Conservation (phyloP, 1,284 basidiomycete genomes). For the Boletus austroedulis region DNA sequence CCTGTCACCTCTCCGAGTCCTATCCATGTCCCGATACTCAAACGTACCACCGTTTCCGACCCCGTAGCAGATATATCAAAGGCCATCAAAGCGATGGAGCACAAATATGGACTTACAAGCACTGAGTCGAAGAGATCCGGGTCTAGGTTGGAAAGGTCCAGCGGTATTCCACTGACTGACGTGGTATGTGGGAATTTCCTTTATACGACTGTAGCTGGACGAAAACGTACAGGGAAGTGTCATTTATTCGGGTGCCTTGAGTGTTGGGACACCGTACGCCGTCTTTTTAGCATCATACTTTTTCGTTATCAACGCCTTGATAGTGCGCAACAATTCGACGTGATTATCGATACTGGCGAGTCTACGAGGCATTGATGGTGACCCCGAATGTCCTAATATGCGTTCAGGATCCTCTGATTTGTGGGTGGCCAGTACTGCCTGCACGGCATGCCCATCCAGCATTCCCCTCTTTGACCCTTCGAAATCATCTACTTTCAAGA, state of each 20-base stretch:
- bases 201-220: not conserved
- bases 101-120: constrained; percentile 21
- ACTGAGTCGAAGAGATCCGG: constrained; percentile 7
- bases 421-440: constrained; percentile 62
- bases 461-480: constrained; percentile 45
- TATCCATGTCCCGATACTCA: constrained; percentile 27
- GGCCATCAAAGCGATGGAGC: constrained; percentile 14
- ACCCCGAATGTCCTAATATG: not conserved
- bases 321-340: constrained; percentile 38
- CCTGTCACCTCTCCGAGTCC: constrained; percentile 3
- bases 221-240: constrained; percentile 29
- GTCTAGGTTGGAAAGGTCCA: not conserved
- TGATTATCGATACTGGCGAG: constrained; percentile 53
- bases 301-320: not conserved
- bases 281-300: too few relatives aligned
- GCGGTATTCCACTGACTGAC: constrained; percentile 35
- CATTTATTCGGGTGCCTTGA: constrained; percentile 42
- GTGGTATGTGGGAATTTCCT: constrained; percentile 34
- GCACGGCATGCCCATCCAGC: constrained; percentile 41
- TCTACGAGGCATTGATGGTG: not conserved
- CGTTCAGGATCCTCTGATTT: constrained; percentile 65
- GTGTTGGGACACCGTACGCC: constrained; percentile 54
- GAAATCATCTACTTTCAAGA: constrained; percentile 41
- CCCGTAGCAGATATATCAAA: constrained; percentile 18
- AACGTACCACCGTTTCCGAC: constrained; percentile 8